These are phyloP conservation scores for Ophiostoma ulmi DNA, from an alignment of 2,329 filamentous ascomycete genomes.

Conservation along the genomic window DNA sequence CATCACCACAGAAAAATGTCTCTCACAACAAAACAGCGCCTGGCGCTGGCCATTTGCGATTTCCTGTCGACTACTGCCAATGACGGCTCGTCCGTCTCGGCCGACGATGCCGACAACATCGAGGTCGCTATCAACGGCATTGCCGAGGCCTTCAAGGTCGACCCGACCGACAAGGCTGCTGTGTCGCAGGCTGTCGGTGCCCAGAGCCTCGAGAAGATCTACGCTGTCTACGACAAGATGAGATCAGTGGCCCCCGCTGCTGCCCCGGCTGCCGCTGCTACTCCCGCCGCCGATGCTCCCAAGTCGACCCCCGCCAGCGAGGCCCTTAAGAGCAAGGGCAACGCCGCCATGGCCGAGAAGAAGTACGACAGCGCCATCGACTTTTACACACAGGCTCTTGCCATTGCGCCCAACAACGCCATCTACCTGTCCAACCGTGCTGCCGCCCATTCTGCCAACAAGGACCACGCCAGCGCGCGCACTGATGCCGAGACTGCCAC, in stretches of 20 bases:
- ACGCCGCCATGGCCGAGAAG: conserved; percentile 91
- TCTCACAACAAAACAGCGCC: conserved; percentile 65
- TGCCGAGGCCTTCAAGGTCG: conserved; percentile 89
- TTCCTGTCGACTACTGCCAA: conserved; percentile 79
- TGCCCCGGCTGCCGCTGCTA: conserved; percentile 35
- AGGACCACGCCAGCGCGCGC: conserved; percentile 77
- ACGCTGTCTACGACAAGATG: conserved; percentile 93
- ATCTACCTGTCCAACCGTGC: conserved; percentile 98
- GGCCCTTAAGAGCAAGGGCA: conserved; percentile 81
- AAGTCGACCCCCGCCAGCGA: conserved; percentile 54
- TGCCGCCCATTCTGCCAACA: conserved; percentile 79
- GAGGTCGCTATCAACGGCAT: conserved; percentile 95
- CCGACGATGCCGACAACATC: conserved; percentile 88
- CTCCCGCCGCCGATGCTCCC: conserved; percentile 38
- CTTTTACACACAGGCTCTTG: conserved; percentile 81
- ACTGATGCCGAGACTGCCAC: conserved; percentile 89
- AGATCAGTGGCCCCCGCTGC: conserved; percentile 39
- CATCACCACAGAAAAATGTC: conserved; percentile 29
- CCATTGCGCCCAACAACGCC: conserved; percentile 75
- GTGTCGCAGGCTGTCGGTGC: conserved; percentile 72
- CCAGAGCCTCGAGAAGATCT: conserved; percentile 86
- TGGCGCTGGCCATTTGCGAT: conserved; percentile 95
- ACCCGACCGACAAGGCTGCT: conserved; percentile 69
- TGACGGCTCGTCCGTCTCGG: conserved; percentile 73
- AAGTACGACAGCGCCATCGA: conserved; percentile 80